Evolutionary conservation across 2,329 filamentous ascomycete species (phyloP).

Genomic region (Exophiala dermatitidis): DNA sequence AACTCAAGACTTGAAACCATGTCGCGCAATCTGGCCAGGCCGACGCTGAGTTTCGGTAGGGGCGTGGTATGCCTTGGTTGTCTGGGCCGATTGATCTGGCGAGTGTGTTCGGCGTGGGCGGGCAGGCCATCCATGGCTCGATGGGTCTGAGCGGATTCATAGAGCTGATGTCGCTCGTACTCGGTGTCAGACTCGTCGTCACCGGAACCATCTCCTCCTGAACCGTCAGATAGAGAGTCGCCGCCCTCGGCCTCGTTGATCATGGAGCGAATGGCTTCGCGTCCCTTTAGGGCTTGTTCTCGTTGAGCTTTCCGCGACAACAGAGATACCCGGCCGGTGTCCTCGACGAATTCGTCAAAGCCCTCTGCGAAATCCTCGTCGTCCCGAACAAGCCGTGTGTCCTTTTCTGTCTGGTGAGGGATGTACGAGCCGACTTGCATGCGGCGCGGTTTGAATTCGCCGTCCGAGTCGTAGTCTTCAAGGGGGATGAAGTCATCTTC

Average conservation of each 20-base stretch:
- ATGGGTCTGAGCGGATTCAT: slow-evolving; percentile 77
- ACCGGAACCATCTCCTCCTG: not conserved
- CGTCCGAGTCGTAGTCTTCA: slow-evolving; percentile 28
- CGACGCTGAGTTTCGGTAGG: slow-evolving; percentile 23
- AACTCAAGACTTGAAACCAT: slow-evolving; percentile 18
- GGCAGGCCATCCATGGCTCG: slow-evolving; percentile 70
- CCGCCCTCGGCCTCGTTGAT: slow-evolving; percentile 65
- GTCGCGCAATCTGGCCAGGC: slow-evolving; percentile 19
- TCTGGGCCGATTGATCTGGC: slow-evolving; percentile 17
- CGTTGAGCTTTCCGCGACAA: slow-evolving; percentile 63
- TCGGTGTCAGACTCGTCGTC: slow-evolving; percentile 48
- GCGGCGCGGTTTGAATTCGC: slow-evolving; percentile 26
- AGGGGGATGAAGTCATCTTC: slow-evolving; percentile 39
- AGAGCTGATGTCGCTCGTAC: slow-evolving; percentile 62
- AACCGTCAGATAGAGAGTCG: not conserved
- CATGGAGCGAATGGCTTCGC: slow-evolving; percentile 72
- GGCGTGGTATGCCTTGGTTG: slow-evolving; percentile 23
- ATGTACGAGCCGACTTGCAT: slow-evolving; percentile 30
- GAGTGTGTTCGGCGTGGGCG: slow-evolving; percentile 11
- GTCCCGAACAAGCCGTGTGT: slow-evolving; percentile 69
- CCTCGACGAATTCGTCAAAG: slow-evolving; percentile 85
- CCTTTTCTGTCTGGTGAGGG: slow-evolving; percentile 50
- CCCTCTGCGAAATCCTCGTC: slow-evolving; percentile 92
- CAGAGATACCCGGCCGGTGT: slow-evolving; percentile 64
- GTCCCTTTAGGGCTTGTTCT: slow-evolving; percentile 28